Evolutionary conservation across 305 asterid genomes (phyloP), one percentile per base, ranked within the genome.

Genomic region (Andrographis paniculata): DNA sequence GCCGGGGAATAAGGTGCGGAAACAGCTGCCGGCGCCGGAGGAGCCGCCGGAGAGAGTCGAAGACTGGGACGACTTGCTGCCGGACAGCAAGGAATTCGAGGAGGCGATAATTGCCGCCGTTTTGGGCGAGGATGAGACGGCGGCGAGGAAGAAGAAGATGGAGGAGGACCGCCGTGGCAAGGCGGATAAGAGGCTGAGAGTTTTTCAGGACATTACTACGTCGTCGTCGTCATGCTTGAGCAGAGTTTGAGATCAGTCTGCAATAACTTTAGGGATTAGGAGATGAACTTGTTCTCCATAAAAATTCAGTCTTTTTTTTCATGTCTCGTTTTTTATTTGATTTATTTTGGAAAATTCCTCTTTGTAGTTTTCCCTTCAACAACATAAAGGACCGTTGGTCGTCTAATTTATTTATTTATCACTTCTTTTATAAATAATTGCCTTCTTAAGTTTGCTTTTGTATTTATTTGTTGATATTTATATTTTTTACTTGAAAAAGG

Each of bases 211-310:
- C 27, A 87, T 88, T 55, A 84, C 92, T 5, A 48, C 48, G 42
- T 70, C 83, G 9, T 53, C 73, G 56, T 80, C 87, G 50, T 92
- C n/a, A n/a, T n/a, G n/a, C n/a, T n/a, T n/a, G n/a, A n/a, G n/a
- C n/a, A n/a, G n/a, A n/a, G n/a, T n/a, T n/a, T n/a, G n/a, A n/a
- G n/a, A n/a, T n/a, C n/a, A n/a, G n/a, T n/a, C n/a, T n/a, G n/a
- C n/a, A n/a, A n/a, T n/a, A n/a, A n/a, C n/a, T n/a, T n/a, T n/a
- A n/a, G n/a, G n/a, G n/a, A n/a, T n/a, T n/a, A n/a, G 91, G 93
- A 85, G 95, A 85, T 72, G 73, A 68, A 62, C 93, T 84, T 79
- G 75, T 72, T 83, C 94, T 83, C 91, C 91, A 62, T 15, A 30
- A 51, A 39, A n/a, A n/a, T n/a, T n/a, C n/a, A n/a, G n/a, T n/a